These are phyloP conservation scores for Pyrrhoderma lamaoense DNA, from an alignment of 1,284 basidiomycete species.

Conservation along the genomic window DNA sequence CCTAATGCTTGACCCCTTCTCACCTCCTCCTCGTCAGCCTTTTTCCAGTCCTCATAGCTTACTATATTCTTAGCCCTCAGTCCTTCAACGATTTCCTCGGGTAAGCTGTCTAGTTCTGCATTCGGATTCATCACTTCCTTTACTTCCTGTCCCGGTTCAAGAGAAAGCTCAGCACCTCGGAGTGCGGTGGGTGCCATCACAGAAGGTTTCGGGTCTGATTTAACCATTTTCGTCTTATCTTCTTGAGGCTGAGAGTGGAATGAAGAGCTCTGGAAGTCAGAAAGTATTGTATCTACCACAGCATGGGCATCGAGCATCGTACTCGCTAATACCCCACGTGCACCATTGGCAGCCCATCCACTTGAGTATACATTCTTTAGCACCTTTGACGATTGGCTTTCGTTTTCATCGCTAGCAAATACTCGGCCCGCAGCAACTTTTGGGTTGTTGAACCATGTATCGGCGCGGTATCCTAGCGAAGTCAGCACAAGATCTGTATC, in stretches of 20 bases:
- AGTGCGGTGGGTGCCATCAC: too few relatives aligned
- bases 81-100: constrained; percentile 50
- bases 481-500: constrained; percentile 79
- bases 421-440: constrained; percentile 51
- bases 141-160: constrained; percentile 20
- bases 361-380: constrained; percentile 78
- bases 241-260: constrained; percentile 21
- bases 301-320: constrained; percentile 93
- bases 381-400: constrained; percentile 22
- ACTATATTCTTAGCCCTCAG: constrained; percentile 42
- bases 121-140: constrained; percentile 31
- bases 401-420: constrained; percentile 41
- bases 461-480: constrained; percentile 78
- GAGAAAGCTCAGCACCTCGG: too few relatives aligned
- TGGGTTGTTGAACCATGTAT: constrained; percentile 44
- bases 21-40: constrained; percentile 60
- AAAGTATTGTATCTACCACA: constrained; percentile 64
- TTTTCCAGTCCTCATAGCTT: constrained; percentile 63
- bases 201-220: not conserved
- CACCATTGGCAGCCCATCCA: constrained; percentile 92
- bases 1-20: constrained; percentile 46
- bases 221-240: constrained; percentile 10
- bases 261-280: constrained; percentile 34
- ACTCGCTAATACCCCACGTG: constrained; percentile 85
- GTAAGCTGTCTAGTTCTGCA: constrained; percentile 39